A percentile compares a stretch with the other conserved stretches of the same genome.
Evolutionary conservation across 2,329 filamentous ascomycete species (phyloP).

Genomic region (Trichoderma sp.): DNA sequence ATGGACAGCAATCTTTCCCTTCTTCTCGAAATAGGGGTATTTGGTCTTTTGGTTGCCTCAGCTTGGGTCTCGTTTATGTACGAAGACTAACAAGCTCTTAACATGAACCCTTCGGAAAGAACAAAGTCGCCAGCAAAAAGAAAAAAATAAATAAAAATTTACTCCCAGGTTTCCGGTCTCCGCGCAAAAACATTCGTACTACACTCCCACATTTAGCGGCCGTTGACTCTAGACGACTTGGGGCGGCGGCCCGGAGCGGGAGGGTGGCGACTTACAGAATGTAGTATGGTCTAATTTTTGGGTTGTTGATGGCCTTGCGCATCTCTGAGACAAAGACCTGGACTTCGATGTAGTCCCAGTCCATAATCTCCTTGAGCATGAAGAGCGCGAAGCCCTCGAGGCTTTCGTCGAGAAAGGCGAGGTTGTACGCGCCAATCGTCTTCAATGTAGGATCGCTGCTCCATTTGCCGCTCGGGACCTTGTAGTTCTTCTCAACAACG

Average conservation of each 20-base stretch:
- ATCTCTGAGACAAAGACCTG: conserved; percentile 28
- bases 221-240: not conserved
- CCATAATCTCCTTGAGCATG: conserved; percentile 29
- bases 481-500: conserved; percentile 19
- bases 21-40: not conserved
- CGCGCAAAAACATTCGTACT: conserved; percentile 22
- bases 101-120: not conserved
- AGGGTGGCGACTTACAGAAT: conserved; percentile 23
- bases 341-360: conserved; percentile 27
- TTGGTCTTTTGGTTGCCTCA: not conserved
- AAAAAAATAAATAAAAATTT: not conserved
- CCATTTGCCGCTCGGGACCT: conserved; percentile 22
- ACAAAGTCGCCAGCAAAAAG: not conserved
- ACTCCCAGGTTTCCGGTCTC: conserved; percentile 6
- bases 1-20: not conserved
- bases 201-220: not conserved
- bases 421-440: conserved; percentile 24
- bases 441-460: conserved; percentile 21
- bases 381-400: conserved; percentile 30
- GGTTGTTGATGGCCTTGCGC: conserved; percentile 25
- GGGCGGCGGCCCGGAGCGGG: not conserved
- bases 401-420: conserved; percentile 28
- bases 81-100: not conserved
- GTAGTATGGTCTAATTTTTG: conserved; percentile 26
- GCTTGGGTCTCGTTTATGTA: not conserved